Base-by-base conservation (phyloP, 2,329 filamentous ascomycete genomes). In the Emydomyces testavorans region DNA sequence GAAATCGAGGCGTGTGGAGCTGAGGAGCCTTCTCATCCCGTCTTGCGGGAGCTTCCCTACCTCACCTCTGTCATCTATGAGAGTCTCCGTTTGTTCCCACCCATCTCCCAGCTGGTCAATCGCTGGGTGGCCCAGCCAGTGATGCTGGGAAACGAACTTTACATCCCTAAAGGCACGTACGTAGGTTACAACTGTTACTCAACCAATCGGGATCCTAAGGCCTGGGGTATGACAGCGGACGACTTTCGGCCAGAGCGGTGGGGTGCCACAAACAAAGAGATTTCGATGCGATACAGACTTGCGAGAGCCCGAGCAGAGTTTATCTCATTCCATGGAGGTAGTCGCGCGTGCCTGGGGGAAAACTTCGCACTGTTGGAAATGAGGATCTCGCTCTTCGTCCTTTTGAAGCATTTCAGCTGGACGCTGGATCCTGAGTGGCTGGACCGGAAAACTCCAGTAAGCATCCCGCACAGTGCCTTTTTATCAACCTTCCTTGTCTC, bases 91-190 rank as follows among this genome's bases (percentile, higher is more conserved):
- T 61, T 75, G 38, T 72, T 69, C 48, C 73, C 73, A 0, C 72
- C 73, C 5, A 68, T 75, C 45, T 67, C 64, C 0, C 71, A 74
- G 50, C 61, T 75, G 34, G 68, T 74, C 53, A 75, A 75, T 46
- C 65, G 71, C 4, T 64, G 64, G 3, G 64, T 63, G 0, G 51
- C 55, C 2, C 55, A 63, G 0, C 37, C 62, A 11, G 50, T 57
- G 18, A 51, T 62, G 1, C 60, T 57, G 4, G 53, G 53, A 0
- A 38, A 53, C 4, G 53, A 69, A 11, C 46, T 56, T 8, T 40
- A 40, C 2, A 60, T 70, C 11, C 64, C 65, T 1, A 52, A 54
- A 37, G 63, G 62, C 4, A 69, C 65, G 1, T 70, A 65, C 51
- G 54, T 69, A 2, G 67, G 67, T 6, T 71, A 67, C 54, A 65